Conservation (phyloP, 2,329 filamentous ascomycete genomes). For the Cercospora sp. region DNA sequence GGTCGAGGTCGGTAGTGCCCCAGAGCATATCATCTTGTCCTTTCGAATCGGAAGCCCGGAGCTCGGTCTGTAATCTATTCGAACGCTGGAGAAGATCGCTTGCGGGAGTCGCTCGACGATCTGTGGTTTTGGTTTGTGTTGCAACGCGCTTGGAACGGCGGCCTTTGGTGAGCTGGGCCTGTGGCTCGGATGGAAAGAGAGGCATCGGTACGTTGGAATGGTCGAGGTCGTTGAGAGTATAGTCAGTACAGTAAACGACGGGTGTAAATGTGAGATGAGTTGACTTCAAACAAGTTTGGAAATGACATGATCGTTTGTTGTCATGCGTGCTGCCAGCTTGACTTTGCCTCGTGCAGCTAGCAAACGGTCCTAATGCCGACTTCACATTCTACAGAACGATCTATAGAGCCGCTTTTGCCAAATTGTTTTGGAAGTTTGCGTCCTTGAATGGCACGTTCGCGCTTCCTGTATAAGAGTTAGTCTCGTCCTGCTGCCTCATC, state of each 20-base stretch:
- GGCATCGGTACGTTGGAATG: not conserved
- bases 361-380: not conserved
- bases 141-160: not conserved
- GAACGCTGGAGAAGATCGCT: not conserved
- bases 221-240: not conserved
- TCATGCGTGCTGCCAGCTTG: not conserved
- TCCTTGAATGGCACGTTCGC: constrained; percentile 53
- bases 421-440: constrained; percentile 48
- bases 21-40: not conserved
- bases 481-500: constrained; percentile 2
- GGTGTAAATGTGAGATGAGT: not conserved
- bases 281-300: not conserved
- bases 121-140: not conserved
- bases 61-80: not conserved
- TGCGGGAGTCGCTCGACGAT: not conserved
- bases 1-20: not conserved
- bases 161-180: not conserved
- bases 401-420: constrained; percentile 35
- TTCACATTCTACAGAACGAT: not conserved
- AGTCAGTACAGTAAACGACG: not conserved
- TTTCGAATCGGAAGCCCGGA: constrained; percentile 5
- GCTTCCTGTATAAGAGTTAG: constrained; percentile 11
- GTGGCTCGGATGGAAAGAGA: not conserved
- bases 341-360: constrained; percentile 1
- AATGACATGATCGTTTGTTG: not conserved